phyloP scores from a whole-genome alignment of 2,329 filamentous ascomycete genomes.

The Macrophomina pseudophaseolina region DNA sequence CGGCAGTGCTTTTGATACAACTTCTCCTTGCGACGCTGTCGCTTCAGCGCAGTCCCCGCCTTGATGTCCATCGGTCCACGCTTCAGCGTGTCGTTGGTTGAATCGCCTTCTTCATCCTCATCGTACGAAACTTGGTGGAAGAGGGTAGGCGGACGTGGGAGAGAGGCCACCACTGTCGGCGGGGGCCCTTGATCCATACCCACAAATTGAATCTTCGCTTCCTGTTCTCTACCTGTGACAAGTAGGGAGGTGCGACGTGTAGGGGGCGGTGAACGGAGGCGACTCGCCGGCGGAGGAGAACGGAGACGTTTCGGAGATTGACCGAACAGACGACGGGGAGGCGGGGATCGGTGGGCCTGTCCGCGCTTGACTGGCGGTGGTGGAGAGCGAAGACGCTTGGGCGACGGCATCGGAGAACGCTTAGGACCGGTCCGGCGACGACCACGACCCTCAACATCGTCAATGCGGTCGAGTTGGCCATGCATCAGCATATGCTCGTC shows the following conservation, averaged over 20 bases:
- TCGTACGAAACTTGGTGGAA: conserved; percentile 31
- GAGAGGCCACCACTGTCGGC: conserved; percentile 79
- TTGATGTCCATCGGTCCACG: conserved; percentile 98
- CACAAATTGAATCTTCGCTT: conserved; percentile 51
- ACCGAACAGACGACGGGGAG: conserved; percentile 65
- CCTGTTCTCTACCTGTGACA: conserved; percentile 30
- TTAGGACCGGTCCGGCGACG: conserved; percentile 38
- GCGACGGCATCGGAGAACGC: conserved; percentile 60
- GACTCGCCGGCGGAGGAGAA: conserved; percentile 47
- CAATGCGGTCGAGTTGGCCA: conserved; percentile 71
- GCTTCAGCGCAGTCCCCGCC: conserved; percentile 85
- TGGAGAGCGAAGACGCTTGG: conserved; percentile 64
- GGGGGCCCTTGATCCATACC: conserved; percentile 67
- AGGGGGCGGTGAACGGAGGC: conserved; percentile 71
- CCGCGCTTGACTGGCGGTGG: conserved; percentile 43
- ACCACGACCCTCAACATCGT: conserved; percentile 57
- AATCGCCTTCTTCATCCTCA: conserved; percentile 47
- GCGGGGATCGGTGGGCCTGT: conserved; percentile 41
- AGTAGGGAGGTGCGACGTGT: conserved; percentile 52
- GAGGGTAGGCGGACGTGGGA: conserved; percentile 74
- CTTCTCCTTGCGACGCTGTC: conserved; percentile 90
- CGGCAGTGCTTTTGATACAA: conserved; percentile 88
- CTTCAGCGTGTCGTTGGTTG: conserved; percentile 63
- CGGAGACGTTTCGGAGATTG: conserved; percentile 71
- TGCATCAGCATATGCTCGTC: conserved; percentile 73